These are phyloP conservation scores for Tuber borchii DNA, from an alignment of 495 filamentous ascomycete genomes.

Conservation along the genomic window DNA sequence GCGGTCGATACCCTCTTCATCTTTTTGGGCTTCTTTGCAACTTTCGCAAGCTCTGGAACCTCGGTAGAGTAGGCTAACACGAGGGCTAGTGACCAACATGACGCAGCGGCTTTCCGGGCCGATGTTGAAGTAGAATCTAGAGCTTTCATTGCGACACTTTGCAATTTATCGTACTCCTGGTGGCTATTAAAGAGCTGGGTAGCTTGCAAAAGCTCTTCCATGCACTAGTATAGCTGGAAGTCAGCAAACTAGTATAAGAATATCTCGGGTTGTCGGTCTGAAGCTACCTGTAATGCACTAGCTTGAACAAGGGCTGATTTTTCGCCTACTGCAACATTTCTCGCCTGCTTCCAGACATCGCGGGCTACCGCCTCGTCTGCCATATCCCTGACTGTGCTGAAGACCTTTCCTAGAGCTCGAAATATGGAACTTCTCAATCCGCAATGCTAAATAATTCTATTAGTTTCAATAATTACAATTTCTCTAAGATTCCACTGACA, in stretches of 20 bases:
- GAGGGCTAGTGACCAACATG: conserved; percentile 69
- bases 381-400: conserved; percentile 62
- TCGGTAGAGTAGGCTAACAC: conserved; percentile 68
- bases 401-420: conserved; percentile 67
- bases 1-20: conserved; percentile 60
- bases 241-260: conserved; percentile 9
- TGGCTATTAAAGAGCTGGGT: conserved; percentile 81
- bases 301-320: conserved; percentile 77
- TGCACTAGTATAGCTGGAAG: conserved; percentile 48
- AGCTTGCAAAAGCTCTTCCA: conserved; percentile 62
- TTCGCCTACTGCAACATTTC: conserved; percentile 67
- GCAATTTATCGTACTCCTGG: conserved; percentile 84
- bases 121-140: conserved; percentile 68
- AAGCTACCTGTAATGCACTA: conserved; percentile 46
- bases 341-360: conserved; percentile 88
- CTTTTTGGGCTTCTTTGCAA: conserved; percentile 44
- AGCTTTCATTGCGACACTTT: conserved; percentile 70
- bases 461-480: not conserved
- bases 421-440: conserved; percentile 81
- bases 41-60: conserved; percentile 61
- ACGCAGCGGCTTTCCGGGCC: conserved; percentile 80
- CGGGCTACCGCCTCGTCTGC: conserved; percentile 78
- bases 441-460: conserved; percentile 48
- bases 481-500: conserved; percentile 37
- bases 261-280: not conserved